These are phyloP conservation scores for Neurospora sp. DNA, from an alignment of 495 filamentous ascomycete genomes.

Conservation along the genomic window DNA sequence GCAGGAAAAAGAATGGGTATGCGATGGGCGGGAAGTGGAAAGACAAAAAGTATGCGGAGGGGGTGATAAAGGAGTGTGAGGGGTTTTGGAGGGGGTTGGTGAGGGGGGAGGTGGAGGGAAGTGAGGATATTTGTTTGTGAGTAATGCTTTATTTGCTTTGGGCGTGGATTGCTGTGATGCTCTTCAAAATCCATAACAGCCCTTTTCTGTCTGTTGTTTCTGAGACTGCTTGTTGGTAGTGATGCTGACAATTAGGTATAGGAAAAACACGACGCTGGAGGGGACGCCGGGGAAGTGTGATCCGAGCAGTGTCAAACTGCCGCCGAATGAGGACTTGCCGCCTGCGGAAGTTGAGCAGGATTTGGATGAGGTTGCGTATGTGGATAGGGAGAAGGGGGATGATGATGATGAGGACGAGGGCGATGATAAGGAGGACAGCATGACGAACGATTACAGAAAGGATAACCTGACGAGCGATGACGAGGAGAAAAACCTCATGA, in stretches of 20 bases:
- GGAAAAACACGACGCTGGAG: constrained; percentile 15
- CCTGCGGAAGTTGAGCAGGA: constrained; percentile 11
- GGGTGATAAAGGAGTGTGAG: constrained; percentile 9
- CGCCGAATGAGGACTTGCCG: constrained; percentile 11
- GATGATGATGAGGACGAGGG: neutral
- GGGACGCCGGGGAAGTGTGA: constrained; percentile 16
- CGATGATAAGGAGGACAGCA: neutral
- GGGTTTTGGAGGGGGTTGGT: constrained; percentile 14
- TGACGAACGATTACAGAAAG: neutral
- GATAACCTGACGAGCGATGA: too few species aligned
- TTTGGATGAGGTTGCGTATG: constrained; percentile 7
- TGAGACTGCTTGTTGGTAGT: neutral
- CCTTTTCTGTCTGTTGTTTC: neutral
- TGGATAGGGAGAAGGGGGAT: neutral
- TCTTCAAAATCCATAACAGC: too few species aligned
- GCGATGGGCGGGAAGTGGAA: constrained; percentile 1
- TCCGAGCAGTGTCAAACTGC: constrained; percentile 9
- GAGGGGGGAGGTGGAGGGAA: constrained; percentile 7
- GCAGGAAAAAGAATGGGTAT: constrained; percentile 6
- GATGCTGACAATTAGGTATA: constrained; percentile 1
- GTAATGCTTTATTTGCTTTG: neutral
- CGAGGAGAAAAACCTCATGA: neutral
- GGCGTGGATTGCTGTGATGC: too few species aligned
- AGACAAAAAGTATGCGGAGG: constrained; percentile 3
- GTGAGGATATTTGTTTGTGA: constrained; percentile 8